Percentiles rank a stretch among this genome's conserved stretches.
These are phyloP conservation scores for Colletotrichum lini DNA, from an alignment of 2,329 filamentous ascomycete genomes.

Conservation along the genomic window DNA sequence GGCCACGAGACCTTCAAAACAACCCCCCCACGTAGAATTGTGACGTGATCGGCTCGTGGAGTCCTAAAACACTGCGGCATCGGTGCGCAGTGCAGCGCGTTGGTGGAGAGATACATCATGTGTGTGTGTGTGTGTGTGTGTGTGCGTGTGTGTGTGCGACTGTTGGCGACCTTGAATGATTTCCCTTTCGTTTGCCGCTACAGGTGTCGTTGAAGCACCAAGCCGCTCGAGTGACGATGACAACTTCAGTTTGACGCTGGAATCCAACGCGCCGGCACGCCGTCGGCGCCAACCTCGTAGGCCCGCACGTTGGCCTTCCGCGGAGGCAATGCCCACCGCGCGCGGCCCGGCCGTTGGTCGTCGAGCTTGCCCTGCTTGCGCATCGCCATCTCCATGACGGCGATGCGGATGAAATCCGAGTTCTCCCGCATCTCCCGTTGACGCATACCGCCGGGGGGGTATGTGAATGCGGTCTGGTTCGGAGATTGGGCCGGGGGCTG, in stretches of 20 bases:
- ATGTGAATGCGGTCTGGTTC: slow-evolving; percentile 50
- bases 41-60: slow-evolving; percentile 32
- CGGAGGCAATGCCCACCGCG: slow-evolving; percentile 78
- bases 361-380: slow-evolving; percentile 76
- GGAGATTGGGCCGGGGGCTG: slow-evolving; percentile 52
- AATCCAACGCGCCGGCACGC: slow-evolving; percentile 73
- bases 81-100: slow-evolving; percentile 10
- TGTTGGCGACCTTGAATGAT: slow-evolving; percentile 1
- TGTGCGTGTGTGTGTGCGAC: no score
- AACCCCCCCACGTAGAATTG: slow-evolving; percentile 1
- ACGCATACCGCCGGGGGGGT: slow-evolving; percentile 64
- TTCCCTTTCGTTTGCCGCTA: neutral
- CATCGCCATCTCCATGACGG: slow-evolving; percentile 82
- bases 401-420: slow-evolving; percentile 78
- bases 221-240: slow-evolving; percentile 11
- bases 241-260: slow-evolving; percentile 48
- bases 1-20: slow-evolving; percentile 7
- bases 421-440: slow-evolving; percentile 80
- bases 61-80: slow-evolving; percentile 20
- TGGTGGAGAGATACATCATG: neutral
- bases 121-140: no score
- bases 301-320: slow-evolving; percentile 67
- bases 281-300: slow-evolving; percentile 71
- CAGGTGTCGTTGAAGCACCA: slow-evolving; percentile 1
- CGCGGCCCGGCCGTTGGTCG: slow-evolving; percentile 75